Percentiles rank a stretch among this genome's conserved stretches.
These are phyloP conservation scores for Xylaria palmicola DNA, from an alignment of 495 filamentous ascomycete genomes.

Conservation along the genomic window DNA sequence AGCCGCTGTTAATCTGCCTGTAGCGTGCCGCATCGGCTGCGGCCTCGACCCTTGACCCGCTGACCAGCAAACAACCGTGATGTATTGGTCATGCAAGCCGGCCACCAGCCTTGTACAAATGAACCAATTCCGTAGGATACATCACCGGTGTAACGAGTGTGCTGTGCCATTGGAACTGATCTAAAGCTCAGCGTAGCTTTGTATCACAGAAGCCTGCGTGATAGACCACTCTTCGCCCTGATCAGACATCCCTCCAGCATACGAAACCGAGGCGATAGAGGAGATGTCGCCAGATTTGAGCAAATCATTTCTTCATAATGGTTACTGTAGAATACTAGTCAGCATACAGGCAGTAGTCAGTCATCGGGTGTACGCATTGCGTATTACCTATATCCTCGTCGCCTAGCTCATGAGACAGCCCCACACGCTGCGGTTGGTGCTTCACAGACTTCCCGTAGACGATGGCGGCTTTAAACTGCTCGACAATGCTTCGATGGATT, in stretches of 20 bases:
- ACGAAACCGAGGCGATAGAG: slow-evolving; percentile 7
- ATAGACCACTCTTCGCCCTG: background rate
- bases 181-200: slow-evolving; percentile 8
- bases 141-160: slow-evolving; percentile 3
- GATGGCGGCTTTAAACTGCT: slow-evolving; percentile 92
- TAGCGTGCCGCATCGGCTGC: slow-evolving; percentile 31
- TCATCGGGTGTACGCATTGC: slow-evolving; percentile 14
- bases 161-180: slow-evolving; percentile 1
- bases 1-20: slow-evolving; percentile 9
- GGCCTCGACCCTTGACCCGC: slow-evolving; percentile 33
- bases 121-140: slow-evolving; percentile 13
- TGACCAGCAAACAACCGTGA: slow-evolving; percentile 32
- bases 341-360: slow-evolving; percentile 23
- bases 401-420: slow-evolving; percentile 83
- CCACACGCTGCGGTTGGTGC: slow-evolving; percentile 96
- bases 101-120: slow-evolving; percentile 30
- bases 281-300: background rate
- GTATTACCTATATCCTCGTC: slow-evolving; percentile 92
- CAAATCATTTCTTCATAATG: slow-evolving; percentile 84
- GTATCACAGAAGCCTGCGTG: slow-evolving; percentile 10
- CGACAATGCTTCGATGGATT: slow-evolving; percentile 93
- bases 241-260: background rate
- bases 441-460: slow-evolving; percentile 98
- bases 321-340: slow-evolving; percentile 62
- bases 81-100: slow-evolving; percentile 29